These are phyloP conservation scores for Sporothrix protearum DNA, from an alignment of 2,329 filamentous ascomycete species.

Conservation along the genomic window DNA sequence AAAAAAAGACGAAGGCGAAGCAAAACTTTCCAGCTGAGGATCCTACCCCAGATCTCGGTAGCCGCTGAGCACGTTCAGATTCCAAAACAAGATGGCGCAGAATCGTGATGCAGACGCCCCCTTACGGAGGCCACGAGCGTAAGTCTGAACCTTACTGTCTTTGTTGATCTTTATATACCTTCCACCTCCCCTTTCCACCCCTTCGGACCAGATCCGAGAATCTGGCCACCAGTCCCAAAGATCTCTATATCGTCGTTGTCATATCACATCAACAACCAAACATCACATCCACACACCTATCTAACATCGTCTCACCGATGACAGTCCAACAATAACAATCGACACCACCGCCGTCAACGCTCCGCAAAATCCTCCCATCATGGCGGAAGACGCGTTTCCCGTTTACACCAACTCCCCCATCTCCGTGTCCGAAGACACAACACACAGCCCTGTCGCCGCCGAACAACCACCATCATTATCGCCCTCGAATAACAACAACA, in stretches of 20 bases:
- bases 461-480: not conserved
- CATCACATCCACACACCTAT: not conserved
- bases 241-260: not conserved
- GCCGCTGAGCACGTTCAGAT: not conserved
- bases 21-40: not conserved
- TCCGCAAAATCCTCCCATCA: constrained; percentile 31
- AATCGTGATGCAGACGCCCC: constrained; percentile 17
- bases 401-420: constrained; percentile 36
- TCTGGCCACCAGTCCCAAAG: not conserved
- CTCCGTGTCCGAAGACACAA: constrained; percentile 39
- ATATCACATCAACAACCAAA: not conserved
- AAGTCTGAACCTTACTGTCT: not conserved
- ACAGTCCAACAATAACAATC: constrained; percentile 54
- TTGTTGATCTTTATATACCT: constrained; percentile 15
- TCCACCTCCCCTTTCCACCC: not conserved
- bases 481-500: not conserved
- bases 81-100: constrained; percentile 21
- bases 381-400: constrained; percentile 34
- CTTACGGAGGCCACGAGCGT: constrained; percentile 22
- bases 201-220: not conserved
- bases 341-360: constrained; percentile 46
- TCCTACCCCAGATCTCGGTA: constrained; percentile 15
- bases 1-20: constrained; percentile 18
- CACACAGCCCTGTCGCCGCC: constrained; percentile 36
- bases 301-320: constrained; percentile 2